A percentile compares a stretch with the other conserved stretches of the same genome.
phyloP scores from a whole-genome alignment of 2,329 filamentous ascomycete genomes.

The Colletotrichum sidae region DNA sequence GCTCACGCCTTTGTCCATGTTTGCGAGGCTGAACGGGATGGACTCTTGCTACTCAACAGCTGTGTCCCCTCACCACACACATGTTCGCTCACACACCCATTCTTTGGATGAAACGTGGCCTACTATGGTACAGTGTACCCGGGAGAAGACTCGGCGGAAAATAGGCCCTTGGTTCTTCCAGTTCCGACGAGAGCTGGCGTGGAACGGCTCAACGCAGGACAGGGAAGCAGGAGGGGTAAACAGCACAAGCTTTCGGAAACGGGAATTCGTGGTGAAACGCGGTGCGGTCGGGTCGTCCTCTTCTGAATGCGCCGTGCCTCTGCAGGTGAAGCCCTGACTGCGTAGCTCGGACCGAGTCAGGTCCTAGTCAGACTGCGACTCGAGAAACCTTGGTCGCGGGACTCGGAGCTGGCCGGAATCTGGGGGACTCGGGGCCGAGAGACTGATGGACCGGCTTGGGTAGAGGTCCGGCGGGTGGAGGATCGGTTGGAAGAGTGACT shows the following conservation, averaged over 20 bases:
- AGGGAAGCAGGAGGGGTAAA: background rate
- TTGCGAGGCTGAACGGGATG: background rate
- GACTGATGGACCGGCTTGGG: no score
- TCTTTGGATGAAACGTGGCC: no score
- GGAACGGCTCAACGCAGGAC: background rate
- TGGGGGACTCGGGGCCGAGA: no score
- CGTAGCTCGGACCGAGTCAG: constrained; percentile 20
- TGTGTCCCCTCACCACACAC: background rate
- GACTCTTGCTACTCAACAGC: background rate
- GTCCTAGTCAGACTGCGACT: no score
- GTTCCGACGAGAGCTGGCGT: background rate
- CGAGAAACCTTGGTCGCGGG: no score
- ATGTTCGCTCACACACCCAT: background rate
- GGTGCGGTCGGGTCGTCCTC: no score
- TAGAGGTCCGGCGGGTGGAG: no score
- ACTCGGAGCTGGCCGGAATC: no score
- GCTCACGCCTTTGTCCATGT: constrained; percentile 21
- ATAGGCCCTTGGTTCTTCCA: constrained; percentile 8
- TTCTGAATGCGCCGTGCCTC: background rate
- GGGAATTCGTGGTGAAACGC: constrained; percentile 14
- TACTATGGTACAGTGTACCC: no score
- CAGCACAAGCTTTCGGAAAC: constrained; percentile 28
- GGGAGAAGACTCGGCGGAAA: no score
- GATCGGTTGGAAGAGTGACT: no score
- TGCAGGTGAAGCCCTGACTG: background rate